phyloP scores from a whole-genome alignment of 2,329 filamentous ascomycete genomes.

The Colletotrichum incanum region DNA sequence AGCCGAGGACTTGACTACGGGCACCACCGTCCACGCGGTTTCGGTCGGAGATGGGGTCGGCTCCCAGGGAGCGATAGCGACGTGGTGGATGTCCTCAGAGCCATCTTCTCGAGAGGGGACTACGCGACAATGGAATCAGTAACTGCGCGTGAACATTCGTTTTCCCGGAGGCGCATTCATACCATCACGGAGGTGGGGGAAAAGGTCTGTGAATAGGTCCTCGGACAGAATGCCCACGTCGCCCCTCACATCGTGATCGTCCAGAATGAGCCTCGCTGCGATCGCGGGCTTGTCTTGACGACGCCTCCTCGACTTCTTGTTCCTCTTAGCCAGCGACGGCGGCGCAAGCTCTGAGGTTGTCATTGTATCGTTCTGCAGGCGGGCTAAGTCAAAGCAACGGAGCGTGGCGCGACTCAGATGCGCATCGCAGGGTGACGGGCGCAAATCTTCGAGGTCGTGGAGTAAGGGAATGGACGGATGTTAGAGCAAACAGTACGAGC shows the following conservation, averaged over 20 bases:
- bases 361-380: constrained; percentile 25
- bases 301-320: constrained; percentile 66
- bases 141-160: neutral
- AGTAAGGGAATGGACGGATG: neutral
- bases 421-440: constrained; percentile 21
- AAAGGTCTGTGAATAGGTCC: constrained; percentile 87
- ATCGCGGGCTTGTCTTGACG: constrained; percentile 82
- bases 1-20: constrained; percentile 76
- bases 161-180: constrained; percentile 51
- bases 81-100: constrained; percentile 67
- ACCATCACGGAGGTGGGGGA: constrained; percentile 74
- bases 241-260: constrained; percentile 83
- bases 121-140: constrained; percentile 15
- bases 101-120: constrained; percentile 42
- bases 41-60: constrained; percentile 72
- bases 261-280: constrained; percentile 85
- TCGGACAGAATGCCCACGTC: constrained; percentile 90
- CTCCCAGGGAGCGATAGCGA: constrained; percentile 83
- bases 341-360: constrained; percentile 47
- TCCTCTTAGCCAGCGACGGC: constrained; percentile 47
- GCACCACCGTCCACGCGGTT: constrained; percentile 87
- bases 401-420: constrained; percentile 17
- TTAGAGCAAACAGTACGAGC: neutral
- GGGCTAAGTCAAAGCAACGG: constrained; percentile 13
- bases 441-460: neutral